Conservation (phyloP, 805 yeast genomes). For the Yamadazyma insecticola region DNA sequence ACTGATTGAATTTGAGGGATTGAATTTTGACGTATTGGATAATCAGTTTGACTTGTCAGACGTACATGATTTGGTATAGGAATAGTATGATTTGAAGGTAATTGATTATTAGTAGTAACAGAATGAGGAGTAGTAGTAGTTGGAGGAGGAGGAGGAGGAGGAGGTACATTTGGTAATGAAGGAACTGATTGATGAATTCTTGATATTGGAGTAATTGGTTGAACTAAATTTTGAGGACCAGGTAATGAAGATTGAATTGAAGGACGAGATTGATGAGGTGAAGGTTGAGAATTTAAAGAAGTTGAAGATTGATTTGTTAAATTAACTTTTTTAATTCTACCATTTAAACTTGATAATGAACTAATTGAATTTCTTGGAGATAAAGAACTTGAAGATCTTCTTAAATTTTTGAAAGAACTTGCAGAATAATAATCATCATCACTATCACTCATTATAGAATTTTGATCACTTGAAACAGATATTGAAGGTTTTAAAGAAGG, state of each 20-base stretch:
- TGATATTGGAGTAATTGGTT: not conserved
- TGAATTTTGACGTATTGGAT: no score
- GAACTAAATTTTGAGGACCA: not conserved
- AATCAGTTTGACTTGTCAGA: no score
- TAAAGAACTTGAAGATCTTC: slow-evolving; percentile 15
- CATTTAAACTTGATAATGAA: slow-evolving; percentile 27
- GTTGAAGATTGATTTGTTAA: no score
- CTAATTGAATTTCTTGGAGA: slow-evolving; percentile 32
- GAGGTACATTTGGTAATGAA: slow-evolving; percentile 1
- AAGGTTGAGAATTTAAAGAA: slow-evolving; percentile 14
- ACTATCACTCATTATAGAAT: slow-evolving; percentile 22
- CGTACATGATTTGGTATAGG: no score
- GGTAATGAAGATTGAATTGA: not conserved
- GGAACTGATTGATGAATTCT: not conserved
- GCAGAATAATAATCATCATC: slow-evolving; percentile 34
- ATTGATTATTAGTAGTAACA: no score
- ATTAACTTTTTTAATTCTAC: slow-evolving; percentile 21
- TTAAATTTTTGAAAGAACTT: slow-evolving; percentile 13
- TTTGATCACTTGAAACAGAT: slow-evolving; percentile 10
- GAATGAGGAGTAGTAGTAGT: no score
- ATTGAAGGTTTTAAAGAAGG: slow-evolving; percentile 25
- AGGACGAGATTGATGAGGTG: slow-evolving; percentile 8
- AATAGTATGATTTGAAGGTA: no score
- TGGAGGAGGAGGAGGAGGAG: no score
- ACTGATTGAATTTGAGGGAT: no score